A percentile compares a stretch with the other conserved stretches of the same genome.
These are phyloP conservation scores for Setaria italica DNA, from an alignment of 202 grass and related monocot genomes.

Conservation along the genomic window DNA sequence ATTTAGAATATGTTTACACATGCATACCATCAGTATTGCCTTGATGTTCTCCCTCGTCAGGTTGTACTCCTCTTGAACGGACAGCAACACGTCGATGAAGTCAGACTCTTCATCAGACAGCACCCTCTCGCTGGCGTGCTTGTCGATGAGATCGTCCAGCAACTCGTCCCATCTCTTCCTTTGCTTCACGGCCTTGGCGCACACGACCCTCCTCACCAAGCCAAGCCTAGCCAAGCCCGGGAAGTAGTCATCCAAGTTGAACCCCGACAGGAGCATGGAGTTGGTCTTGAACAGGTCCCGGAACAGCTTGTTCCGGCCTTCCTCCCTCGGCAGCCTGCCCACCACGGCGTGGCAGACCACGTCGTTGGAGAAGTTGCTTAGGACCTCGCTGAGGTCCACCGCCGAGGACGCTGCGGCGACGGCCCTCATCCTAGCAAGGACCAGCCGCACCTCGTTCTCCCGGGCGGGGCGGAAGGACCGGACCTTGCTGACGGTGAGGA, in stretches of 20 bases:
- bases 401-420: not conserved
- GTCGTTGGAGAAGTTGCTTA: constrained; percentile 27
- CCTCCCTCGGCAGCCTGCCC: constrained; percentile 32
- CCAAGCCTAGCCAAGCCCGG: constrained; percentile 10
- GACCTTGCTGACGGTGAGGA: not conserved
- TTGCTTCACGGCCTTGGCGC: not conserved
- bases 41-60: not conserved
- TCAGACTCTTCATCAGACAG: not conserved
- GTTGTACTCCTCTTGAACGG: not conserved
- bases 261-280: not conserved
- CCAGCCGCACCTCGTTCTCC: not conserved
- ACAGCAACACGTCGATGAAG: not conserved
- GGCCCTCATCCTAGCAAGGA: not conserved
- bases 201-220: not conserved
- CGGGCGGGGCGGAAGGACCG: not conserved
- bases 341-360: constrained; percentile 29
- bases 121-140: not conserved
- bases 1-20: too few species aligned
- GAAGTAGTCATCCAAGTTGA: constrained; percentile 29
- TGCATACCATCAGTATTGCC: not conserved
- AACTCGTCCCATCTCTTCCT: constrained; percentile 34
- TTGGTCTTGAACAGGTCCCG: constrained; percentile 12
- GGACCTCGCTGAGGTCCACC: constrained; percentile 41
- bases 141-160: constrained; percentile 34
- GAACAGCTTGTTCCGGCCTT: not conserved